A percentile compares a stretch with the other conserved stretches of the same genome.
Conservation (phyloP, 257 asterid species). For the Plectranthus barbatus region DNA sequence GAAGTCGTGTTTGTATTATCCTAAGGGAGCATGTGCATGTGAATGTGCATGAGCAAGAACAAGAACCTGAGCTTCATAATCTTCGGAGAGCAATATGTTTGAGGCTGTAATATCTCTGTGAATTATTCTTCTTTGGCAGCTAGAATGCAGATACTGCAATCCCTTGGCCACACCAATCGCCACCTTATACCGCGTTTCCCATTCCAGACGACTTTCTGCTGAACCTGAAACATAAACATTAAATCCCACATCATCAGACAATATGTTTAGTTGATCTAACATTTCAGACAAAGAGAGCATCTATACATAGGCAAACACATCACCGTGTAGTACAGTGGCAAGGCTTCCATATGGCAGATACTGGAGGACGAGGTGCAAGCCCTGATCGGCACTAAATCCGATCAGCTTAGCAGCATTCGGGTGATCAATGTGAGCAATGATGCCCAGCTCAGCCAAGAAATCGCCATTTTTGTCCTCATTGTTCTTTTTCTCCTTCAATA, state of each 20-base stretch:
- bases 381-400: conserved; percentile 71
- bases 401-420: conserved; percentile 76
- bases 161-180: conserved; percentile 90
- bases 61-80: conserved; percentile 79
- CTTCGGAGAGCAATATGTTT: conserved; percentile 71
- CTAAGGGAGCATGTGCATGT: background rate
- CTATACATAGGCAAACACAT: background rate
- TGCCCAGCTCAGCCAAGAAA: conserved; percentile 88
- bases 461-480: conserved; percentile 74
- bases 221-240: conserved; percentile 47
- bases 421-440: conserved; percentile 89
- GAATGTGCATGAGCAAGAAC: no score
- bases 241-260: conserved; percentile 24
- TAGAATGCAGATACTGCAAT: conserved; percentile 68
- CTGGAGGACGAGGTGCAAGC: conserved; percentile 79
- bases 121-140: conserved; percentile 74
- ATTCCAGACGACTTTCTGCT: conserved; percentile 31
- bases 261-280: background rate
- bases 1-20: background rate
- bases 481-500: conserved; percentile 50
- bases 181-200: conserved; percentile 67
- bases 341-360: conserved; percentile 75
- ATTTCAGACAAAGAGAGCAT: background rate
- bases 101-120: conserved; percentile 97
- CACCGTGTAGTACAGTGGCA: conserved; percentile 69